Percentiles rank a stretch among this genome's conserved stretches.
phyloP scores from a whole-genome alignment of 2,329 filamentous ascomycete genomes.

The Beauveria sp. region DNA sequence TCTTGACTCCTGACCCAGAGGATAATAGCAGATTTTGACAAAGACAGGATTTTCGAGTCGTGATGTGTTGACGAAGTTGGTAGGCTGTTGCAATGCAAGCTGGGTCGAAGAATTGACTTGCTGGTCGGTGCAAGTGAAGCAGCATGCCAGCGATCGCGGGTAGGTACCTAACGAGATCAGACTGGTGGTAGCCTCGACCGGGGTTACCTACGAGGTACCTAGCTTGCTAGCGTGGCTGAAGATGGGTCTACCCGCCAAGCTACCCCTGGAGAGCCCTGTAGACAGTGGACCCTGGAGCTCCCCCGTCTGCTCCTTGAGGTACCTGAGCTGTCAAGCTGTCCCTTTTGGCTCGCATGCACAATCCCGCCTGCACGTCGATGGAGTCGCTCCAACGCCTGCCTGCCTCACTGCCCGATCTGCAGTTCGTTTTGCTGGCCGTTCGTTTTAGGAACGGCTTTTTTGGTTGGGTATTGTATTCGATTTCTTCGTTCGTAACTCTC shows the following conservation, averaged over 20 bases:
- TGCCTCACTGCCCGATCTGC: neutral
- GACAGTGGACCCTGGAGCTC: too few species aligned
- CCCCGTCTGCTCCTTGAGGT: neutral
- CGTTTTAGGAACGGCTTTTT: neutral
- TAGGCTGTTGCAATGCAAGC: neutral
- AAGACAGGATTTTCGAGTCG: neutral
- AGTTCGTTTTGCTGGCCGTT: neutral
- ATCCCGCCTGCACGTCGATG: neutral
- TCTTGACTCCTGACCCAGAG: neutral
- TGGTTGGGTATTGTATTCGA: neutral
- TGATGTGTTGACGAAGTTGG: neutral
- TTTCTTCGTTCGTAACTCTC: neutral
- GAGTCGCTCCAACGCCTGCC: neutral
- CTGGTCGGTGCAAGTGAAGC: neutral
- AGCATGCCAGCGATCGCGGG: neutral
- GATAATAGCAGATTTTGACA: neutral
- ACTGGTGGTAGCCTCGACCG: neutral
- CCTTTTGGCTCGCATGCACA: neutral
- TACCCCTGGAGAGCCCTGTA: neutral
- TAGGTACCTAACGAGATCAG: too few species aligned
- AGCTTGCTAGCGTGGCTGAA: neutral
- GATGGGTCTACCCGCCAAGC: conserved; percentile 1
- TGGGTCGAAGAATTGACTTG: neutral
- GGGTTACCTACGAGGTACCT: neutral
- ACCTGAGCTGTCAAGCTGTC: neutral